Evolutionary conservation across 805 yeast genomes (phyloP), one percentile per base, ranked within the genome.

Genomic region (Zygoascus tannicola): DNA sequence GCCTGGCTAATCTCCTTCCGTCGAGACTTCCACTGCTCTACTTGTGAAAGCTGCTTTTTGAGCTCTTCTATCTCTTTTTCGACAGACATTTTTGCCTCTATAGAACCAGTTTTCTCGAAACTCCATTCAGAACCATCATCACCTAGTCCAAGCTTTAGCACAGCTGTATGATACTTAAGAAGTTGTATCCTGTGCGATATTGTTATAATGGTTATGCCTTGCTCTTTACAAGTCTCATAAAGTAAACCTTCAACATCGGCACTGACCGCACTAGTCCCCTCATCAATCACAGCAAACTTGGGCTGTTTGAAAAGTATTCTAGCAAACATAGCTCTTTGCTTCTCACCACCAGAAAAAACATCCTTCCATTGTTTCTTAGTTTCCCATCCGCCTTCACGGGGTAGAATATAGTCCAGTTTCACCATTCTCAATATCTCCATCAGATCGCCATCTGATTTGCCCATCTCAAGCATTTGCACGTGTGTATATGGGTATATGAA

Each of bases 301-400:
- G 95, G 95, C 43, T 75, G 74, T 58, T 82, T 85, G 66, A 81
- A 85, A 52, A 87, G 65, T 2, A 87, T 75, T 54, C 96, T 72
- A 0, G 97, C 95, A 67, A 87, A 83, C 61, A 85, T 78, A 60
- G 87, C 74, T 58, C 95, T 76, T 67, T 87, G 97, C 64, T 85
- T 81, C 61, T 87, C 97, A 45, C 97, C 97, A n/a, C 97, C 97
- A 63, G 92, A 81, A 51, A 87, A 72, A n/a, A 87, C 81, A 58
- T 83, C 94, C 56, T 80, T 80, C 96, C 96, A 87, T 52, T 80
- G 85, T 47, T 80, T 72, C 8, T 63, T 53, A 4, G 69, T 58
- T 32, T 63, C 63, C 64, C 72, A 63, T 8, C 79, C 79, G 16
- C 64, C 67, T 44, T 66, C 76, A 58, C 97, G 74, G 44, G 77